Evolutionary conservation across 371 early-diverging fungal genomes (phyloP), one percentile per base, ranked within the genome.

Genomic region (Nematocida ironsii): DNA sequence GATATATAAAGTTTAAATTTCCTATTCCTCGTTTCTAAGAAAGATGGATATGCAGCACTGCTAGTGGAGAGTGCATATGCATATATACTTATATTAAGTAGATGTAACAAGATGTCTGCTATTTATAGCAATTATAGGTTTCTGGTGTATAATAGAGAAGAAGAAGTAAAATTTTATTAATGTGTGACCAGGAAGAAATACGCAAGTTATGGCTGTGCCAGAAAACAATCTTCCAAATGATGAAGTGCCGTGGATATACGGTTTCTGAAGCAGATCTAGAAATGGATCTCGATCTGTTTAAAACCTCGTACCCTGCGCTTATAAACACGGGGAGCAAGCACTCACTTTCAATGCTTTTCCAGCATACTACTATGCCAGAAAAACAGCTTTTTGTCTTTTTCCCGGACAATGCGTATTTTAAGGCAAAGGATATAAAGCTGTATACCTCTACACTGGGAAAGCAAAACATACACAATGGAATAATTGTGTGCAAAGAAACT

Each of bases 151-250:
- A 20, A 16, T 20, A 54, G 18, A 16, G 11, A 23, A 25, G 60
- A 60, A 60, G 20, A 56, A 54, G 44, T 50, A 73, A 73, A 27
- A 68, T 68, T 68, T 68, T 64, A 68, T 39, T 27, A 42, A 78
- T 78, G 80, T 70, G 71, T 40, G 80, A 78, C 60, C 33, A 25
- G 23, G 81, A 72, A 52, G 73, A 81, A 45, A 40, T 73, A 16
- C n/a, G 84, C 16, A 75, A 82, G 69, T 58, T 85, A 11, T 87
- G 81, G 70, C 69, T 85, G 13, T 74, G 84, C 68, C 80, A 84
- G 82, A 85, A 85, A 23, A 86, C 86, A 45, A 20, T 84, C 9
- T 76, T 84, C 76, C 83, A 87, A 70, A 85, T 87, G 85, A 57
- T 85, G 62, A 73, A 56, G 33, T 78, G 76, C 27, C 50, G 87